Evolutionary conservation across 768 basidiomycete species (phyloP), one percentile per base, ranked within the genome.

Genomic region (Hebeloma cylindrosporum): DNA sequence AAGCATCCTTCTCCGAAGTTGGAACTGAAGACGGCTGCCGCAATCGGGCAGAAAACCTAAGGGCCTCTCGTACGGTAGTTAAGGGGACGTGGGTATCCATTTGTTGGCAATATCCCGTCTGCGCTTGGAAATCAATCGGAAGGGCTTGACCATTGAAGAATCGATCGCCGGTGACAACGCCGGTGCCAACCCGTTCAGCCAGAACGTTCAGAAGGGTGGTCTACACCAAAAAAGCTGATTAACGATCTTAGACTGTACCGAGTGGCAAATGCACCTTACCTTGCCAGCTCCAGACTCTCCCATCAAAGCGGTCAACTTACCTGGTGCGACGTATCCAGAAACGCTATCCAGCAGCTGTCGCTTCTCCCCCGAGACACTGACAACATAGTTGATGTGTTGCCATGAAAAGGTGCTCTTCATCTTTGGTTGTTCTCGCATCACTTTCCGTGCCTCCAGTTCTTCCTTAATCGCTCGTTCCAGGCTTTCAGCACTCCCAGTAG

Each of bases 91-190:
- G 92, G 0, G 82, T 85, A 53, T 91, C 89, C 72, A 79, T 79
- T 59, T 95, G 93, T 57, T 94, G 90, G 46, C 85, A 88, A 57
- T 92, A 94, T 0, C 88, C 90, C 49, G 81, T 85, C 68, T 85
- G 83, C 46, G 84, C 69, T 52, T 77, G 74, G 53, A 83, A 86
- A 51, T 85, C 77, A 0, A 61, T 56, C 7, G 81, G 82, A 17
- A 77, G 66, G 0, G 63, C 44, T 38, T 73, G 76, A 0, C 79
- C 73, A 56, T 85, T 75, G 58, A 86, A 73, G 58, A 79, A 68
- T 48, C 68, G 67, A 43, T 78, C 73, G 1, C 81, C 80, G 3
- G 54, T 59, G 6, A 82, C 62, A 6, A 79, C 69, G 5, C 80
- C 80, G 7, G 65, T 67, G 33, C 61, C 62, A 1, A 66, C 61